These are phyloP conservation scores for Diplodia scrobiculata DNA, from an alignment of 2,329 filamentous ascomycete genomes.

Conservation along the genomic window DNA sequence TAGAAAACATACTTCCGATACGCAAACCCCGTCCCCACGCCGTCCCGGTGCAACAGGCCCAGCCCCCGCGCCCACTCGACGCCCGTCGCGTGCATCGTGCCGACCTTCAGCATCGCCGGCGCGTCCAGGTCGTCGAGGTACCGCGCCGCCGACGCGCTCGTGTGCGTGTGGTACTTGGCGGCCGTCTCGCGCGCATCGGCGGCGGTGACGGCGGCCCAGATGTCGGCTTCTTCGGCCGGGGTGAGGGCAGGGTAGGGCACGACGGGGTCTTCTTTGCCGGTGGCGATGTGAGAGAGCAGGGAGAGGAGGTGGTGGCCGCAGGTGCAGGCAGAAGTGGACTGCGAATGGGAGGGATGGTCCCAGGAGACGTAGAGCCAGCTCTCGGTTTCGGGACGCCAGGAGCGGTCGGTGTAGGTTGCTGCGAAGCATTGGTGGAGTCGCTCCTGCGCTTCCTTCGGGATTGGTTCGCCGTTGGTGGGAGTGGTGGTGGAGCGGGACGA, in stretches of 20 bases:
- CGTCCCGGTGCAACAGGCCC: conserved; percentile 37
- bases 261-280: neutral
- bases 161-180: neutral
- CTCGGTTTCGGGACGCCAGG: conserved; percentile 64
- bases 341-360: neutral
- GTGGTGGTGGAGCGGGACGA: conserved; percentile 35
- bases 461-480: conserved; percentile 9
- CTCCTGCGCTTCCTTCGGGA: neutral
- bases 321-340: neutral
- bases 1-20: conserved; percentile 62
- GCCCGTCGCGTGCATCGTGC: conserved; percentile 46
- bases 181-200: conserved; percentile 1
- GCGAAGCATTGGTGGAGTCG: conserved; percentile 49
- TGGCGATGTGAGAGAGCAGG: neutral
- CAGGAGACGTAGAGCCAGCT: conserved; percentile 58
- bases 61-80: conserved; percentile 35
- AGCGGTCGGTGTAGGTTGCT: conserved; percentile 64
- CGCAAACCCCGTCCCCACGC: conserved; percentile 39
- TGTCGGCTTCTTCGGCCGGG: neutral
- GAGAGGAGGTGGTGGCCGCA: neutral
- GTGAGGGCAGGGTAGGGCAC: conserved; percentile 14
- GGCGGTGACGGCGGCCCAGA: conserved; percentile 4
- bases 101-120: conserved; percentile 49
- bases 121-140: conserved; percentile 38
- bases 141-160: conserved; percentile 33